A percentile compares a stretch with the other conserved stretches of the same genome.
phyloP scores from a whole-genome alignment of 805 yeast species.

The Yarrowia sp. region DNA sequence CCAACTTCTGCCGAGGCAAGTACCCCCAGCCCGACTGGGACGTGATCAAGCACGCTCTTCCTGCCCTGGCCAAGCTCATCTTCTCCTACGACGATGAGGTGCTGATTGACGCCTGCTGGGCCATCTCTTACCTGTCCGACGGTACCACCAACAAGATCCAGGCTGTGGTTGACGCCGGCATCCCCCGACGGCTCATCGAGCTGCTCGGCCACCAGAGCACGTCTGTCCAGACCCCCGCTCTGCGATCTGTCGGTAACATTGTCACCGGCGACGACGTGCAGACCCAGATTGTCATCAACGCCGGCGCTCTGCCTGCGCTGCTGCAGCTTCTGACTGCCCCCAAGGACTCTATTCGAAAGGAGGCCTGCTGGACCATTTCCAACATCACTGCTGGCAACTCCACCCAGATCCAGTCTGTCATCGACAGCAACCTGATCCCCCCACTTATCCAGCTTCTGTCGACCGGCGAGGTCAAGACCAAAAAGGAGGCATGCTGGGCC shows the following conservation, averaged over 20 bases:
- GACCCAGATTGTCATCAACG: conserved; percentile 92
- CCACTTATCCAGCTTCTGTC: conserved; percentile 80
- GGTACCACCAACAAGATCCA: conserved; percentile 93
- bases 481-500: conserved; percentile 99
- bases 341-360: conserved; percentile 92
- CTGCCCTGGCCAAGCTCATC: conserved; percentile 88
- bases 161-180: conserved; percentile 95
- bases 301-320: conserved; percentile 88
- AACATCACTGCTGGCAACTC: conserved; percentile 97
- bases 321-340: conserved; percentile 79
- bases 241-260: conserved; percentile 96
- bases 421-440: conserved; percentile 92
- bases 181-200: conserved; percentile 93
- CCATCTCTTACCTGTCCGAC: conserved; percentile 91
- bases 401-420: conserved; percentile 95
- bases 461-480: conserved; percentile 91
- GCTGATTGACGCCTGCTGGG: conserved; percentile 98
- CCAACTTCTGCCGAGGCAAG: conserved; percentile 95
- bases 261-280: conserved; percentile 97
- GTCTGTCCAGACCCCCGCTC: conserved; percentile 93
- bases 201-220: conserved; percentile 83
- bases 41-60: conserved; percentile 83
- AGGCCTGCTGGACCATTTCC: conserved; percentile 98
- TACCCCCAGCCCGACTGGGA: conserved; percentile 96
- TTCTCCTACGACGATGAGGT: conserved; percentile 93